Evolutionary conservation across 345 rosid species (phyloP), one percentile per base, ranked within the genome.

Genomic region (Sisymbrium altissimum): DNA sequence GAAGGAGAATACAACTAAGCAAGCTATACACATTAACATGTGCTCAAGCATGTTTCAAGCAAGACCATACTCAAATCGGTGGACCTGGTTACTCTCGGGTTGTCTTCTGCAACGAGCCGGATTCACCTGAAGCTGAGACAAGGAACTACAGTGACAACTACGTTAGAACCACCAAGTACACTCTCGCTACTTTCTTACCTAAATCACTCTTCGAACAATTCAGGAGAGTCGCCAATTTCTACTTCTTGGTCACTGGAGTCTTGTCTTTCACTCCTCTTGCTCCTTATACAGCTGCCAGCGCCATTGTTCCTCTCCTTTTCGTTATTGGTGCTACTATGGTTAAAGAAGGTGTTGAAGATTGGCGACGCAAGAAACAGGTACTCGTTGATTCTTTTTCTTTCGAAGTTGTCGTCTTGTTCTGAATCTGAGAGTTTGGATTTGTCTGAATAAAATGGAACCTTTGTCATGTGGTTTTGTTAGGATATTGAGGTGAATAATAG

Each of bases 161-260:
- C 79, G 90, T 91, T 5, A 84, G 86, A 14, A 88, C 91, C 36
- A 88, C 98, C 0, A 91, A 94, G 78, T 94, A 94, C 39, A 94
- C 86, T 25, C 67, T 83, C 12, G 89, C 88, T 21, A 83, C 89
- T 73, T 91, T 94, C 83, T 77, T 91, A 71, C 98, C 98, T 1
- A 91, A 94, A 74, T 91, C 98, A 21, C 84, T 94, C 80, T 94
- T 94, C 78, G 97, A 94, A 82, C 98, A 94, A 84, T 94, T 94
- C 33, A 85, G 98, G 49, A 87, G 98, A 81, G 98, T 91, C 0
- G 98, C 98, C 12, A 94, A 94, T 69, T 94, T 94, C 71, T 94
- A 57, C 77, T 94, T 94, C 80, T 75, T 94, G 75, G 87, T 88
- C 13, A 73, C 80, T 67, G 98, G 94, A 36, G 68, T 88, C 65